Evolutionary conservation across 2,329 filamentous ascomycete species (phyloP), one percentile per base, ranked within the genome.

Genomic region (Epichloe aotearoae): DNA sequence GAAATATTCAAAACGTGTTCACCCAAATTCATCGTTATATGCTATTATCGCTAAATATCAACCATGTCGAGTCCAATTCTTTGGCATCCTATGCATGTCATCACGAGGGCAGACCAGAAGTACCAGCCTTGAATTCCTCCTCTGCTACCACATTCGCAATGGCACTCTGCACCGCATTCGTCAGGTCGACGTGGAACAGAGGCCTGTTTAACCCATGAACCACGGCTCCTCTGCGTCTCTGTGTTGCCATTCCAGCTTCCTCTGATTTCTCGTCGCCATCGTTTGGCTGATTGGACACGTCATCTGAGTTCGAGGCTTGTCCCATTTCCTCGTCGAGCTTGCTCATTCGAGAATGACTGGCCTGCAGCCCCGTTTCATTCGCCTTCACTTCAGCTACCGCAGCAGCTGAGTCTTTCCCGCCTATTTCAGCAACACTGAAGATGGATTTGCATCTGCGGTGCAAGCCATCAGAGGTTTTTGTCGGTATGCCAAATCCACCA

Each of bases 111-210:
- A 17, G 23, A 6, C 12, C 38, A 17, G 46, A 19, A n/a, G 47
- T 44, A 23, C 15, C 6, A 12, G 49, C 52, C 44, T 55, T 55
- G 23, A 57, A 59, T 46, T 72, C 70, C 7, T 66, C 62, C 49
- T 75, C 69, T 0, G 73, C 75, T 66, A 88, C 79, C 0, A 87
- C 77, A 58, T 94, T 95, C 33, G 83, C 80, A 59, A 96, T 80
- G 3, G 89, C 91, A 59, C 84, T 88, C 66, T 96, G 87, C 58
- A 97, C 68, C 6, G 93, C 93, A 61, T 83, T 89, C 4, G 88
- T 93, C 48, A 97, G 69, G 65, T 97, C 93, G 49, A 95, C 80
- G 64, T 98, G 93, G 77, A 98, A 97, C 58, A 96, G 77, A 4
- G 93, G 91, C 58, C 87, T 73, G 66, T 95, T 93, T 55, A 94